Evolutionary conservation across 306 rosid genomes (phyloP).

Genomic region (Quercus mongolica): DNA sequence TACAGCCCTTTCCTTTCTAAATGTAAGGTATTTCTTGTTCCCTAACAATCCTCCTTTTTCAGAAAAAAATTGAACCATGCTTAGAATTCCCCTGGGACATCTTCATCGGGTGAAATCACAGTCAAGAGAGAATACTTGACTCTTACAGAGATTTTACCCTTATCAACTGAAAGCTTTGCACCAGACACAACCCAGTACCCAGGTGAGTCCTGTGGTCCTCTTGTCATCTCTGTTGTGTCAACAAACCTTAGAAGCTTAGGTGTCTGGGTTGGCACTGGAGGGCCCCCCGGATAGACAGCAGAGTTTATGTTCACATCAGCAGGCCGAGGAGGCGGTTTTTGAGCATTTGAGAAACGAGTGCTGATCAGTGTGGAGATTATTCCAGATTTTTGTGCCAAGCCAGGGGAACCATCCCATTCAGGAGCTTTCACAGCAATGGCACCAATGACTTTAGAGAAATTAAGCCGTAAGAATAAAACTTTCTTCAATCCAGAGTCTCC

Average conservation of each 20-base stretch:
- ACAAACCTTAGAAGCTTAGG: slow-evolving; percentile 76
- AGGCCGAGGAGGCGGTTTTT: slow-evolving; percentile 60
- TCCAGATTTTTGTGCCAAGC: slow-evolving; percentile 76
- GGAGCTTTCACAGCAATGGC: slow-evolving; percentile 34
- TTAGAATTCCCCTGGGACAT: slow-evolving; percentile 20
- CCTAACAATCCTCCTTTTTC: neutral
- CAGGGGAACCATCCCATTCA: slow-evolving; percentile 76
- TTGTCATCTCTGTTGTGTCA: slow-evolving; percentile 91
- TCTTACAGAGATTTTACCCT: slow-evolving; percentile 72
- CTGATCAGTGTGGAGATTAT: slow-evolving; percentile 71
- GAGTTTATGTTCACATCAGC: slow-evolving; percentile 70
- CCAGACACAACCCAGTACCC: slow-evolving; percentile 96
- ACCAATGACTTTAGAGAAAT: slow-evolving; percentile 47
- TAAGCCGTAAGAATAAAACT: slow-evolving; percentile 62
- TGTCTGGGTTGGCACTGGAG: slow-evolving; percentile 67
- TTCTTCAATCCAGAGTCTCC: slow-evolving; percentile 64
- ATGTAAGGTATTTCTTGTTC: neutral
- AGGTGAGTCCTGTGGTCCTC: slow-evolving; percentile 86
- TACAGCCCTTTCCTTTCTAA: neutral
- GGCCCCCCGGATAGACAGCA: slow-evolving; percentile 83
- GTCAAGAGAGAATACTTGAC: slow-evolving; percentile 80
- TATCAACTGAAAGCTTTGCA: slow-evolving; percentile 67
- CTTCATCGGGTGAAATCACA: slow-evolving; percentile 64
- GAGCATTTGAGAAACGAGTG: slow-evolving; percentile 63
- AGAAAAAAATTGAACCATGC: neutral